Evolutionary conservation across 2,329 filamentous ascomycete genomes (phyloP).

Genomic region (Epichloe aotearoae): DNA sequence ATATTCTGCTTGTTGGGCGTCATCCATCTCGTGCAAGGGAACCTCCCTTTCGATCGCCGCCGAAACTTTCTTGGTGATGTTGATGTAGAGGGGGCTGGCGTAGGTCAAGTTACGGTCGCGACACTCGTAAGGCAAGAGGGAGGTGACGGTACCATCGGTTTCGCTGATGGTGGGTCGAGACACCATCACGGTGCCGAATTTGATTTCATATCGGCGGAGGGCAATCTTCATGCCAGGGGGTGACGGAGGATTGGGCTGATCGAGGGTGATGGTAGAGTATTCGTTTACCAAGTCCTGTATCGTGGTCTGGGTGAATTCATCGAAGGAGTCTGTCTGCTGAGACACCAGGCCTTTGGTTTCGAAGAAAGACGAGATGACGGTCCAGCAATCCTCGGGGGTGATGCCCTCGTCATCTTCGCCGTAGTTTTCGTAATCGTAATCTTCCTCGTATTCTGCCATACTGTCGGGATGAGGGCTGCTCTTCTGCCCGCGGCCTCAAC

Average conservation of each 20-base stretch:
- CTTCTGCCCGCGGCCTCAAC: background rate
- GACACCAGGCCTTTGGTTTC: slow-evolving; percentile 91
- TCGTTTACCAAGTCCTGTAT: slow-evolving; percentile 93
- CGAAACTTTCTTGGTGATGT: slow-evolving; percentile 73
- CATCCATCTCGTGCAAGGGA: slow-evolving; percentile 53
- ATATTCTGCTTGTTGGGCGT: slow-evolving; percentile 44
- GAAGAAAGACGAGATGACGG: slow-evolving; percentile 94
- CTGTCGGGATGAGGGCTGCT: slow-evolving; percentile 9
- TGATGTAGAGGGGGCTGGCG: slow-evolving; percentile 78
- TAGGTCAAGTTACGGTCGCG: slow-evolving; percentile 94
- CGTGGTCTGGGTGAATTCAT: slow-evolving; percentile 88
- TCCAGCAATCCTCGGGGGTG: slow-evolving; percentile 94
- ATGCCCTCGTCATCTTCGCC: slow-evolving; percentile 58
- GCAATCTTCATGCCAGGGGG: slow-evolving; percentile 68
- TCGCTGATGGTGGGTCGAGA: slow-evolving; percentile 86
- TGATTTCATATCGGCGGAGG: slow-evolving; percentile 86
- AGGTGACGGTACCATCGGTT: slow-evolving; percentile 75
- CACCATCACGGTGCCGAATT: slow-evolving; percentile 81
- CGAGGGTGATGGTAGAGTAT: slow-evolving; percentile 81
- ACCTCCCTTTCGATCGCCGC: slow-evolving; percentile 67
- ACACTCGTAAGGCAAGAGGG: slow-evolving; percentile 86
- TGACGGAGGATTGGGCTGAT: slow-evolving; percentile 73
- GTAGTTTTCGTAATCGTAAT: slow-evolving; percentile 55
- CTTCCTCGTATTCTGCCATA: slow-evolving; percentile 45
- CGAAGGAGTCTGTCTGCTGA: slow-evolving; percentile 95